Base-by-base conservation (phyloP, 352 stramenopile genomes). In the Phytophthora europaea region DNA sequence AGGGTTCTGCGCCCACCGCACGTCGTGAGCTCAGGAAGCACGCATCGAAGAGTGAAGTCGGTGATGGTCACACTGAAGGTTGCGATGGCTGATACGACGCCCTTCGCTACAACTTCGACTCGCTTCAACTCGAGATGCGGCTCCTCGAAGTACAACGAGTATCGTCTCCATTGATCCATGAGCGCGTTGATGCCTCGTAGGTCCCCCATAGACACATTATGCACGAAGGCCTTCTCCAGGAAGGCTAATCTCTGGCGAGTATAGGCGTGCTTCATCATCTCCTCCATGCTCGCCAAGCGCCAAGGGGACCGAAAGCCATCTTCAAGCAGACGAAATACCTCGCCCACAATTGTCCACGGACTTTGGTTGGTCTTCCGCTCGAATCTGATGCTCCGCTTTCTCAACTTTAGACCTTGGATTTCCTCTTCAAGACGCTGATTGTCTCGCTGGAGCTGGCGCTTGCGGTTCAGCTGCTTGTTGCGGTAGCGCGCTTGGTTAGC, bases 401-500 rank as follows among this genome's bases (percentile, higher is more conserved):
- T 45, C 16, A 67, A 9, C 33, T 71, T 62, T 3, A 75, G 23
- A 4, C 26, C 48, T 53, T 66, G 43, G 28, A 75, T 71, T 22
- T 75, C 68, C 26, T 63, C 61, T 45, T 59, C 31, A n/a, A 75
- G 43, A 23, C n/a, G 59, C 16, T 72, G 45, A 16, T 66, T 61
- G 43, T 48, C 43, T 4, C 43, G 33, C 26, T 73, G 47, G 1
- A 72, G 51, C 10, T 75, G 47, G 3, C 45, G 53, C 57, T 56
- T 64, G 3, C 20, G 34, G 13, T 62, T 70, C 0, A 62, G 40
- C 34, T 72, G 72, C 28, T 75, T 78, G 23, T 69, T 61, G 1
- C 66, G 66, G 33, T 75, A 78, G 0, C 72, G 72, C 5, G 72
- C 66, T 61, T 78, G 72, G 53, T 70, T 75, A 7, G 56, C 55